phyloP scores from a whole-genome alignment of 768 basidiomycete species.

The Suillus fuscotomentosus region DNA sequence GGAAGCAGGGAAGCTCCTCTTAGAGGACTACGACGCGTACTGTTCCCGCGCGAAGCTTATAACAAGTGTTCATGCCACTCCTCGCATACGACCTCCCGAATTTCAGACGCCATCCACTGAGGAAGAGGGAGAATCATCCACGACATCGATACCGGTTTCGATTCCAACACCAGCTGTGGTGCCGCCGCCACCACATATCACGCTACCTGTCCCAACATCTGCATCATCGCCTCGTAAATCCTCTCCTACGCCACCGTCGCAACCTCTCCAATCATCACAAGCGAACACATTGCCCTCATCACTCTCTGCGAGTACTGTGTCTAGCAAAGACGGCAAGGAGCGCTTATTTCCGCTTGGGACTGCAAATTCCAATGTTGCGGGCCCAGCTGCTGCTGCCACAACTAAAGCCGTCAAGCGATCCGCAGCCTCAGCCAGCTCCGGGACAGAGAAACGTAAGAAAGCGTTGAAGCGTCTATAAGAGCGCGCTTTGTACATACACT shows the following conservation, averaged over 20 bases:
- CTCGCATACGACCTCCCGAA: slow-evolving; percentile 68
- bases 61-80: slow-evolving; percentile 89
- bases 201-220: slow-evolving; percentile 38
- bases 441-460: slow-evolving; percentile 85
- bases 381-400: slow-evolving; percentile 30
- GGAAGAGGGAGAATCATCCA: slow-evolving; percentile 20
- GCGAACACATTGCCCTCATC: slow-evolving; percentile 43
- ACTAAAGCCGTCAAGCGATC: slow-evolving; percentile 68
- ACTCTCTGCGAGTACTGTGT: slow-evolving; percentile 31
- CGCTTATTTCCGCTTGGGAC: slow-evolving; percentile 70
- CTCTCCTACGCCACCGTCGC: slow-evolving; percentile 40
- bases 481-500: slow-evolving; percentile 6
- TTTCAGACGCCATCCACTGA: slow-evolving; percentile 50
- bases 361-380: slow-evolving; percentile 66
- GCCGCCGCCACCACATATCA: slow-evolving; percentile 21
- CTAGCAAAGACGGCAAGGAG: slow-evolving; percentile 44
- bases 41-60: slow-evolving; percentile 84
- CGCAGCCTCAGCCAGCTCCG: slow-evolving; percentile 53
- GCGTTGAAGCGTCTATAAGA: slow-evolving; percentile 73
- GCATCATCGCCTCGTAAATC: slow-evolving; percentile 42
- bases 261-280: slow-evolving; percentile 32
- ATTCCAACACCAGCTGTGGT: slow-evolving; percentile 16
- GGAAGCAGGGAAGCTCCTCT: slow-evolving; percentile 88
- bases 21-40: slow-evolving; percentile 89
- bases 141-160: slow-evolving; percentile 4